Base-by-base conservation (phyloP, 768 basidiomycete genomes). In the Galerina marginata region DNA sequence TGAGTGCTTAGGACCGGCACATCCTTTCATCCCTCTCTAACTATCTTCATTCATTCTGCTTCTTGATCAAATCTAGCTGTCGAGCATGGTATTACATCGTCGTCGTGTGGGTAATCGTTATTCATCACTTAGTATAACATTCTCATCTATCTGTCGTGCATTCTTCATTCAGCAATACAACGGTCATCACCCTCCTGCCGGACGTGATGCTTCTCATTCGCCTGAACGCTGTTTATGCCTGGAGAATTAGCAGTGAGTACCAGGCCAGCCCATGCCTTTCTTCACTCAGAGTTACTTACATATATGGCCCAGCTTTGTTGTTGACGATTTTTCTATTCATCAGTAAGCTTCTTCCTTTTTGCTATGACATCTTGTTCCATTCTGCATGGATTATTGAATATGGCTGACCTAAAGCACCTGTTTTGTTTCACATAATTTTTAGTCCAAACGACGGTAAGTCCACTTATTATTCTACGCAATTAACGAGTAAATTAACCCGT, bases 171-270 rank as follows among this genome's bases (percentile, higher is more conserved):
- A 67, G 66, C 20, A 69, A 60, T 44, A 58, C 64, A 11, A 29
- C 63, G 25, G 45, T 65, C 16, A 56, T 66, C 42, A 63, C 64
- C n/a, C 58, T 67, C 25, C 59, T 67, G 38, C 64, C 68, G 4
- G 66, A 69, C 46, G 50, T 59, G 37, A 62, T 69, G 58, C 61
- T 69, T 29, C 62, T 69, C 47, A 67, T 69, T 23, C 64, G 68
- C 38, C 57, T 69, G n/a, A 69, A 69, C 43, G 63, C 67, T 12
- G 63, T 66, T 6, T 66, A 69, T 38, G 54, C 54, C 26, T 69
- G 65, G 65, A 52, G 50, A 20, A 16, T 58, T 9, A 49, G 52
- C 5, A 63, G 67, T 69, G 37, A 56, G 64, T 54, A 26, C 43
- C 3, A 44, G 25, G 16, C 25, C 45, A 33, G 7, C 29, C 29